Evolutionary conservation across 23 red algal genomes (phyloP).

Genomic region (Cyanidiococcus yangmingshanensis): DNA sequence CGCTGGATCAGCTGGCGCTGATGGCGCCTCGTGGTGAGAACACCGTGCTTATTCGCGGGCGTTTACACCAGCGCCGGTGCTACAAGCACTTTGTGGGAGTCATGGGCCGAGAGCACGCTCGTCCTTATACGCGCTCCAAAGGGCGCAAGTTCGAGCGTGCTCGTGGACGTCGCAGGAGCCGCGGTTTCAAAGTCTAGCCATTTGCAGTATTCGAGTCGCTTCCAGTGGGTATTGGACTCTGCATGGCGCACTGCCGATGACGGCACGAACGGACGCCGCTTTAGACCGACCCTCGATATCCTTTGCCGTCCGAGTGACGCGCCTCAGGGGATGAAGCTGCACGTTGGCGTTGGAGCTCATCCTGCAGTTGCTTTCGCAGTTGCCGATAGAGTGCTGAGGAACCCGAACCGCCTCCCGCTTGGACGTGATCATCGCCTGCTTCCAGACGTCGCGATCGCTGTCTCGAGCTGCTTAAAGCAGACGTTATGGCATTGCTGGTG

Average conservation of each 20-base stretch:
- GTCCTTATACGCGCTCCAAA: conserved; percentile 86
- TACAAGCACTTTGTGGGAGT: conserved; percentile 93
- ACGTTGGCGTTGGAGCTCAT: neutral
- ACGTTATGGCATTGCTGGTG: neutral
- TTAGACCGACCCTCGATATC: no score
- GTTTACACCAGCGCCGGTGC: conserved; percentile 67
- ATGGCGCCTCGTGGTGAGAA: conserved; percentile 56
- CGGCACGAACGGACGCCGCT: no score
- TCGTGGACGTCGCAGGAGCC: conserved; percentile 72
- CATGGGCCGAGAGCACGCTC: conserved; percentile 70
- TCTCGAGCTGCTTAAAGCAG: neutral
- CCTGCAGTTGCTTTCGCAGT: neutral
- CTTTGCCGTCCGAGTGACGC: no score
- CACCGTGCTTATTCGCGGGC: conserved; percentile 66
- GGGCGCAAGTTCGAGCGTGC: conserved; percentile 91
- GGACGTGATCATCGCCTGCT: neutral
- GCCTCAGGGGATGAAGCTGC: no score
- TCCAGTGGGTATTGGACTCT: no score
- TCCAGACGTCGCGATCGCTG: neutral
- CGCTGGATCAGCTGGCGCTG: conserved; percentile 88
- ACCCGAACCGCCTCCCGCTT: neutral
- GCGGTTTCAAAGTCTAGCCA: conserved; percentile 67
- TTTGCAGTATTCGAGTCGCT: no score
- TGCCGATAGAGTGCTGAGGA: conserved; percentile 1
- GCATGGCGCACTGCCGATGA: no score